phyloP scores from a whole-genome alignment of 1,284 basidiomycete species.

The Kalmanozyma brasiliensis region DNA sequence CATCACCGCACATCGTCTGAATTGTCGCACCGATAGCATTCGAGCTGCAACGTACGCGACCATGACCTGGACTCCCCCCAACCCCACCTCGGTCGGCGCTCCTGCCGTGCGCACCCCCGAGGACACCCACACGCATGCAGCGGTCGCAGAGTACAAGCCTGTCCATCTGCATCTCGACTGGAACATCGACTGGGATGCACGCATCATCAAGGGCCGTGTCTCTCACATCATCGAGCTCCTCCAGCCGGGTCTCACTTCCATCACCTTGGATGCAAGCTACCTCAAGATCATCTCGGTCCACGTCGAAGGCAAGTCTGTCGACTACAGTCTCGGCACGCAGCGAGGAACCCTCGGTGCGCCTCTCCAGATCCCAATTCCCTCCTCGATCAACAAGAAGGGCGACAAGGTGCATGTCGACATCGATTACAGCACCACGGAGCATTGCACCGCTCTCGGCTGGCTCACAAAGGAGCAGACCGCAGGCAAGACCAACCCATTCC shows the following conservation, averaged over 20 bases:
- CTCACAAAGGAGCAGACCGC: constrained; percentile 91
- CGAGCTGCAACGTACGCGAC: constrained; percentile 6
- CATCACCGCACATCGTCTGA: not conserved
- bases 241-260: constrained; percentile 74
- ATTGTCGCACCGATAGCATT: not conserved
- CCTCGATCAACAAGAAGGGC: constrained; percentile 46
- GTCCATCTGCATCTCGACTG: constrained; percentile 75
- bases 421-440: constrained; percentile 75
- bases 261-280: constrained; percentile 83
- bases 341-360: constrained; percentile 69
- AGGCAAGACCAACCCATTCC: constrained; percentile 78
- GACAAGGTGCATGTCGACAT: constrained; percentile 55
- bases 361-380: constrained; percentile 67
- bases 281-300: constrained; percentile 76
- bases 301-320: constrained; percentile 72
- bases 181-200: constrained; percentile 80
- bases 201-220: constrained; percentile 79
- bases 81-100: constrained; percentile 56
- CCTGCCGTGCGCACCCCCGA: constrained; percentile 42
- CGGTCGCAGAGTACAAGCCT: constrained; percentile 58
- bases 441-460: constrained; percentile 92
- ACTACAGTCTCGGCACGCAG: constrained; percentile 72
- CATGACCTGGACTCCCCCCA: constrained; percentile 60
- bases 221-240: constrained; percentile 76
- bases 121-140: constrained; percentile 62